Evolutionary conservation across 2,329 filamentous ascomycete species (phyloP), one percentile per base, ranked within the genome.

Genomic region (Furcasterigmium sp.): DNA sequence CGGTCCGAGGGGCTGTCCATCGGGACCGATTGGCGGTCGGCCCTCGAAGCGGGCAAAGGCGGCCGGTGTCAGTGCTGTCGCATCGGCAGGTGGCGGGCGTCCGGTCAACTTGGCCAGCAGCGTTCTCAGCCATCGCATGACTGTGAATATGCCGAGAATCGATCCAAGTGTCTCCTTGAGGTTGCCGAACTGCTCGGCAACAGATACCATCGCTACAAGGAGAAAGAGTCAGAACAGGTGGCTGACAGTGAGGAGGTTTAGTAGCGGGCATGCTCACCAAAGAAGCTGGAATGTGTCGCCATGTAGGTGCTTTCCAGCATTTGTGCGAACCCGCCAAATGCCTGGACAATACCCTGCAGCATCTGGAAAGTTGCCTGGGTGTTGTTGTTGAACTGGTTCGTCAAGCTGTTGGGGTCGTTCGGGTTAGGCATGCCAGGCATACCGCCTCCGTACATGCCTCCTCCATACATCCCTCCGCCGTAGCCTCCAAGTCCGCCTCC

Each of bases 271-370:
- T 14, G 29, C 85, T 57, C 78, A 95, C 90, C 91, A 58, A 97
- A 98, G 67, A 98, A 98, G 42, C 89, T 95, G 6, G 91, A 96
- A 66, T 98, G 93, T 1, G 93, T 98, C 23, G 94, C 93, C 94
- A 98, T 98, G 58, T 96, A 98, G 10, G 93, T 97, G 72, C 93
- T 97, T 69, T 98, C 93, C 21, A 98, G 76, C 93, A 98, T 98
- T 71, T 98, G 93, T 11, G 94, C 89, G 61, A 98, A 97, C 1
- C 94, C 93, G 17, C 91, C 91, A 71, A 98, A 98, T 3, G 93
- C 91, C 19, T 89, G 88, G 13, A 98, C 93, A 45, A 98, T 87
- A 54, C 91, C 93, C 69, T 98, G 93, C 41, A 98, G 89, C 76
- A 98, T 89, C 72, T 97, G 93, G 60, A 98, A 98, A 0, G 93